A percentile compares a stretch with the other conserved stretches of the same genome.
These are phyloP conservation scores for Xerocomellus amylosporus DNA, from an alignment of 768 basidiomycete genomes.

Conservation along the genomic window DNA sequence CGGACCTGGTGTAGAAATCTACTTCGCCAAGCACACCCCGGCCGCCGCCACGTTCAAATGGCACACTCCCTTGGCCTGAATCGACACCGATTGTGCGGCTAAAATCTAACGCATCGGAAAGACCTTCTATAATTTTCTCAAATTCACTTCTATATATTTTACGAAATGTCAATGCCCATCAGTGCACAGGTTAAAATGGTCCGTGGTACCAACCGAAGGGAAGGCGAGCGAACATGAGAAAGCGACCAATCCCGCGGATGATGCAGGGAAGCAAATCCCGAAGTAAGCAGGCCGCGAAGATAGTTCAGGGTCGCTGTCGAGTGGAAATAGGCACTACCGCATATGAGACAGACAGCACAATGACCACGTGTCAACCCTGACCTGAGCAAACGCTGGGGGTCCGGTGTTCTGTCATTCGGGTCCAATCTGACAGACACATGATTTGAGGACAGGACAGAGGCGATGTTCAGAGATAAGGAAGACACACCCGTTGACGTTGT, in stretches of 20 bases:
- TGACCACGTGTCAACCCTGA: constrained; percentile 10
- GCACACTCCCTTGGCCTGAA: constrained; percentile 39
- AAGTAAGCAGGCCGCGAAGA: constrained; percentile 81
- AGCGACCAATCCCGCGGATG: constrained; percentile 92
- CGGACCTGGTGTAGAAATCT: constrained; percentile 88
- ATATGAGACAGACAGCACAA: constrained; percentile 5
- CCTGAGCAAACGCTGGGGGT: constrained; percentile 88
- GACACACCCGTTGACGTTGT: constrained; percentile 89
- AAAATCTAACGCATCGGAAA: constrained; percentile 93
- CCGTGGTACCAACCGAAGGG: constrained; percentile 52
- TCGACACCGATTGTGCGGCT: constrained; percentile 83
- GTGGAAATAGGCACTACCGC: constrained; percentile 87
- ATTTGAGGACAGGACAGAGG: not conserved
- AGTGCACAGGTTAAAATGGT: not conserved
- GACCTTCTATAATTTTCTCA: constrained; percentile 75
- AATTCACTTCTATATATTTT: constrained; percentile 62
- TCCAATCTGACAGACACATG: constrained; percentile 42
- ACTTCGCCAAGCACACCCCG: constrained; percentile 78
- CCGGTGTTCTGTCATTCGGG: constrained; percentile 76
- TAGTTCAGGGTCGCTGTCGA: constrained; percentile 93
- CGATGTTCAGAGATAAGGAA: not conserved
- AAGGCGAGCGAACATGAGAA: constrained; percentile 81
- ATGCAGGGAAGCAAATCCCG: constrained; percentile 91
- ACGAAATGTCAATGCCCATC: constrained; percentile 8
- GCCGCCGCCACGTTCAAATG: constrained; percentile 72